Evolutionary conservation across 2,329 filamentous ascomycete species (phyloP).

Genomic region (Ophiocordyceps camponoti-floridani): DNA sequence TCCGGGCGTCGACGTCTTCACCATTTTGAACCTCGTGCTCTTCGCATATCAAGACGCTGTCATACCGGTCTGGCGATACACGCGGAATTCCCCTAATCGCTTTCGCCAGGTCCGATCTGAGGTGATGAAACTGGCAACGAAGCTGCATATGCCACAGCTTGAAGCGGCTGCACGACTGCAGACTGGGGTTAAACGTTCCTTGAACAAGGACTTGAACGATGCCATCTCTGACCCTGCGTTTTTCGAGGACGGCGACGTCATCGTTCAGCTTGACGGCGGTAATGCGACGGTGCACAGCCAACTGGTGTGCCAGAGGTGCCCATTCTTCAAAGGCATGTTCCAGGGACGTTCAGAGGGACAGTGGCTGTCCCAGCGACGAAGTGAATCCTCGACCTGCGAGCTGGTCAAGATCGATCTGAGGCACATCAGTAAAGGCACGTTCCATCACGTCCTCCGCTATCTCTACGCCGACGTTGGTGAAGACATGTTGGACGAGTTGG

Average conservation of each 20-base stretch:
- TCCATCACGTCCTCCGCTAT: constrained; percentile 61
- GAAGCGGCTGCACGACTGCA: constrained; percentile 67
- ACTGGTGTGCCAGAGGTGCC: constrained; percentile 66
- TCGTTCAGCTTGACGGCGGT: constrained; percentile 62
- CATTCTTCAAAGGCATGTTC: constrained; percentile 84
- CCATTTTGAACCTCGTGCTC: constrained; percentile 60
- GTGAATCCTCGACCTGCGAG: constrained; percentile 15
- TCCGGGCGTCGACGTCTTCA: constrained; percentile 52
- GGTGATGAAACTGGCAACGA: constrained; percentile 68
- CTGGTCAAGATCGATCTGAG: constrained; percentile 60
- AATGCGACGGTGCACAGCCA: constrained; percentile 59
- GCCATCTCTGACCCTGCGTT: constrained; percentile 53
- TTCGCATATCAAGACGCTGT: constrained; percentile 68
- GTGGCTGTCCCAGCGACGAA: constrained; percentile 62
- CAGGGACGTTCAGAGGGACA: constrained; percentile 68
- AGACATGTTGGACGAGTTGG: constrained; percentile 65
- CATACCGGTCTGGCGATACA: constrained; percentile 76
- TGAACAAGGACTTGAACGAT: constrained; percentile 51
- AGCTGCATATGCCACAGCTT: constrained; percentile 50
- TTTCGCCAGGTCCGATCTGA: constrained; percentile 70
- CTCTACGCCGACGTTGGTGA: constrained; percentile 70
- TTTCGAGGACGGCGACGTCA: constrained; percentile 62
- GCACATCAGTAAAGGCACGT: constrained; percentile 57
- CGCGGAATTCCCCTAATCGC: constrained; percentile 45
- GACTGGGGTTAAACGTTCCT: constrained; percentile 40